Evolutionary conservation across 192 early-diverging fungal species (phyloP).

Genomic region (Podila epigama): DNA sequence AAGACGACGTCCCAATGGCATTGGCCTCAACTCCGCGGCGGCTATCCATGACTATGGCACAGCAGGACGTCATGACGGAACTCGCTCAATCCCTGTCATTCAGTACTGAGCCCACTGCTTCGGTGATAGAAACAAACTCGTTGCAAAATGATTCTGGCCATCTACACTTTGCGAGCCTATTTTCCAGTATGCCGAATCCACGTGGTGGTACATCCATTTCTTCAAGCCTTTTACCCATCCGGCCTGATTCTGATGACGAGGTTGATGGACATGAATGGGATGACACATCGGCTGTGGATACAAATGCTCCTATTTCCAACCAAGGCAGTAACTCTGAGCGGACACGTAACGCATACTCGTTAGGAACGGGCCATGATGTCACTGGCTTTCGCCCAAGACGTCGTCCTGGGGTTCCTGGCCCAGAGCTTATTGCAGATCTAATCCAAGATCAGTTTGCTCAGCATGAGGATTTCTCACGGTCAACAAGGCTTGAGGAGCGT

Average conservation of each 20-base stretch:
- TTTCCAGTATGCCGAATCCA: slow-evolving; percentile 15
- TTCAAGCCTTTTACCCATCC: slow-evolving; percentile 25
- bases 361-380: background rate
- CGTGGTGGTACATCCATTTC: slow-evolving; percentile 37
- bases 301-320: too few species aligned
- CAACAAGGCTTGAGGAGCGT: too few species aligned
- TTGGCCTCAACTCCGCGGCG: too few species aligned
- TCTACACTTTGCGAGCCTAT: background rate
- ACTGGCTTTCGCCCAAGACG: background rate
- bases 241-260: slow-evolving; percentile 36
- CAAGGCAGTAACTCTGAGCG: too few species aligned
- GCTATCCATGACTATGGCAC: too few species aligned
- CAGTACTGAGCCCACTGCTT: too few species aligned
- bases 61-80: too few species aligned
- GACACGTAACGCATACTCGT: background rate
- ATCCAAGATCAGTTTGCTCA: slow-evolving; percentile 17
- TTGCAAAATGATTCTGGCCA: too few species aligned
- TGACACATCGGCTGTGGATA: background rate
- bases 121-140: too few species aligned
- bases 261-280: slow-evolving; percentile 3
- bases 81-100: too few species aligned
- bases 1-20: too few species aligned
- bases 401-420: background rate
- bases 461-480: slow-evolving; percentile 2
- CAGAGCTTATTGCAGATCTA: slow-evolving; percentile 17